phyloP scores from a whole-genome alignment of 2,329 filamentous ascomycete species.

The Colletotrichum euphorbiae region DNA sequence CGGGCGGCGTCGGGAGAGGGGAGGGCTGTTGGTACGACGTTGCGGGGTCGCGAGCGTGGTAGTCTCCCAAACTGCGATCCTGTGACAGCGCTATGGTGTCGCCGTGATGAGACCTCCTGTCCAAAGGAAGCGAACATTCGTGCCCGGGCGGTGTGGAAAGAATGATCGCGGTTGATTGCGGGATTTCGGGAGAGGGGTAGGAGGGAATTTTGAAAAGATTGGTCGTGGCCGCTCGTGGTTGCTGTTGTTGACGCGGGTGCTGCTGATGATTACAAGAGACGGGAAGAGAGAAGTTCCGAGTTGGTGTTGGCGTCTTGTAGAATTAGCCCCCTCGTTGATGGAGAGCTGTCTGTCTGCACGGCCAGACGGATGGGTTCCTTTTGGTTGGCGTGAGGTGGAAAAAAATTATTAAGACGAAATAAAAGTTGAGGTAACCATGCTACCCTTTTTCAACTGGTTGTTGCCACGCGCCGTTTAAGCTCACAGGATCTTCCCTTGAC shows the following conservation, averaged over 20 bases:
- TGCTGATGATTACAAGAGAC: constrained; percentile 15
- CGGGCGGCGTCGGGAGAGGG: constrained; percentile 57
- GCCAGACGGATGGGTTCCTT: constrained; percentile 31
- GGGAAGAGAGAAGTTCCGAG: constrained; percentile 13
- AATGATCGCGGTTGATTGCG: constrained; percentile 33
- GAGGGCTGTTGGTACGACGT: constrained; percentile 38
- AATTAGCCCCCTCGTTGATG: constrained; percentile 28
- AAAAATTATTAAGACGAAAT: constrained; percentile 39
- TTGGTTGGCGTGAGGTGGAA: constrained; percentile 33
- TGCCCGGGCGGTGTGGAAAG: constrained; percentile 36
- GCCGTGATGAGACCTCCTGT: constrained; percentile 35
- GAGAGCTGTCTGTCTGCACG: constrained; percentile 33
- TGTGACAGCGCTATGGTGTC: constrained; percentile 36
- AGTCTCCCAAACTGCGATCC: constrained; percentile 34
- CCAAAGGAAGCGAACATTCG: constrained; percentile 49
- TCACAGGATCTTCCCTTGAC: constrained; percentile 47
- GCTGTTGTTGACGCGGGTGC: constrained; percentile 6
- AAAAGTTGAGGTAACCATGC: constrained; percentile 39
- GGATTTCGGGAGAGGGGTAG: constrained; percentile 17
- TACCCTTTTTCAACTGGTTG: constrained; percentile 35
- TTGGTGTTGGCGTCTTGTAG: constrained; percentile 30
- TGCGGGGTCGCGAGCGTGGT: constrained; percentile 45
- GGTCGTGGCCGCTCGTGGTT: neutral
- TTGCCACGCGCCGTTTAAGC: constrained; percentile 38
- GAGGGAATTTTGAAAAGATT: constrained; percentile 12